Percentiles rank a stretch among this genome's conserved stretches.
These are phyloP conservation scores for Phytophthora pisi DNA, from an alignment of 352 stramenopile genomes.

Conservation along the genomic window DNA sequence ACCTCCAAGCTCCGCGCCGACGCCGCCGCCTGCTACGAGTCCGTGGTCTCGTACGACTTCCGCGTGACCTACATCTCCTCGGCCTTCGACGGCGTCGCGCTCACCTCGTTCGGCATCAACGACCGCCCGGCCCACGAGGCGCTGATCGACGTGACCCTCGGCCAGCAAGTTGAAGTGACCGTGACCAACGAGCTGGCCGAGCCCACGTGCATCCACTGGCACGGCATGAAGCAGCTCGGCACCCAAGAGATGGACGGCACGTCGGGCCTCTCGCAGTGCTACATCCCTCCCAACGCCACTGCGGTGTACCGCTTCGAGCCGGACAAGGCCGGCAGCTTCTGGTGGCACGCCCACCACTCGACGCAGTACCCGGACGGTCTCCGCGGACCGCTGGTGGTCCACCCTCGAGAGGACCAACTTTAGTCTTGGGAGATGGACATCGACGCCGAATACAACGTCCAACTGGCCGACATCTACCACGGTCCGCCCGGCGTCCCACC, in stretches of 20 bases:
- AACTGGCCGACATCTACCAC: conserved; percentile 40
- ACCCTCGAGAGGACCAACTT: conserved; percentile 13
- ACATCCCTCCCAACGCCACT: conserved; percentile 26
- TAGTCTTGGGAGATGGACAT: conserved; percentile 25
- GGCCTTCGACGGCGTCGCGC: conserved; percentile 28
- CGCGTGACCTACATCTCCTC: conserved; percentile 18
- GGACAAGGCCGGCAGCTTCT: conserved; percentile 35
- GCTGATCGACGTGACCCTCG: conserved; percentile 25
- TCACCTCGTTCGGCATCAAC: conserved; percentile 30
- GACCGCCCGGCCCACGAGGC: conserved; percentile 14
- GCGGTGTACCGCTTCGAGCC: conserved; percentile 32
- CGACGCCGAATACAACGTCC: conserved; percentile 30
- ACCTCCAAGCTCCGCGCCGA: not conserved
- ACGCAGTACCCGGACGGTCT: conserved; percentile 38
- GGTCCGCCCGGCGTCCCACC: not conserved
- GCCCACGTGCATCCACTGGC: conserved; percentile 37
- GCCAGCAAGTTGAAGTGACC: conserved; percentile 22
- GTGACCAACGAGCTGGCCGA: conserved; percentile 28
- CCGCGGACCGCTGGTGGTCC: conserved; percentile 35
- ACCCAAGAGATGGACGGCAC: conserved; percentile 40
- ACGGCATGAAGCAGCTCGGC: conserved; percentile 35
- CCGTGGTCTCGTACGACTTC: conserved; percentile 20
- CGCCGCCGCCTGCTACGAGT: conserved; percentile 3
- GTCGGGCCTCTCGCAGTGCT: conserved; percentile 38
- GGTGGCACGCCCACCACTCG: conserved; percentile 33